These are phyloP conservation scores for Psidium friedrichsthalianum DNA, from an alignment of 345 rosid genomes.

Conservation along the genomic window DNA sequence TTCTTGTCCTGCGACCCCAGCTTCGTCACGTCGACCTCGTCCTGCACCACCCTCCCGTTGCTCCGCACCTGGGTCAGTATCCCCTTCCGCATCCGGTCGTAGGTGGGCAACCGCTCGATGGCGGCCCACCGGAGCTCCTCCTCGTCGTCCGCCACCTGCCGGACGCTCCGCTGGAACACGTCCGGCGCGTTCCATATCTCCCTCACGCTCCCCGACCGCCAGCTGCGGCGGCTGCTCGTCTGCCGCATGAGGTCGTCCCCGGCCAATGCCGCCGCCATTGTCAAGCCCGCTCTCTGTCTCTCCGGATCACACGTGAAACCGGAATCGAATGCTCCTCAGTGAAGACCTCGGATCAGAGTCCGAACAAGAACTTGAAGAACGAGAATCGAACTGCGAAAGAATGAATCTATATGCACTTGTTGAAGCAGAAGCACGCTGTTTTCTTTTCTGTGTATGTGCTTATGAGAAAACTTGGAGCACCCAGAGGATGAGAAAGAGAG, in stretches of 20 bases:
- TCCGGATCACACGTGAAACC: not conserved
- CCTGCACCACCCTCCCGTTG: conserved; percentile 11
- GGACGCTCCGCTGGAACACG: conserved; percentile 20
- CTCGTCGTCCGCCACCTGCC: conserved; percentile 11
- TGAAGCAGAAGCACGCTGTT: not conserved
- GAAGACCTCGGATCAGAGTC: not conserved
- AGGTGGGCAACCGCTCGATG: conserved; percentile 27
- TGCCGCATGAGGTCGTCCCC: conserved; percentile 19
- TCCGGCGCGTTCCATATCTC: conserved; percentile 17
- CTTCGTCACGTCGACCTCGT: conserved; percentile 20
- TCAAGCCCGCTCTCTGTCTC: not conserved
- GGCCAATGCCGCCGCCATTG: conserved; percentile 14
- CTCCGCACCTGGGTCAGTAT: conserved; percentile 12
- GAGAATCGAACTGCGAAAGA: not conserved
- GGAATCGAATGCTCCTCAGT: not conserved
- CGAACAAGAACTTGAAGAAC: not conserved
- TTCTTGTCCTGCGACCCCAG: conserved; percentile 24
- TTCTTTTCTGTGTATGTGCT: not conserved
- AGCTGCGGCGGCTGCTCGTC: conserved; percentile 18
- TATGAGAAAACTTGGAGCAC: not conserved
- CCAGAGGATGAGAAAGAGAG: not conserved
- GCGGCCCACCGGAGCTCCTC: conserved; percentile 27
- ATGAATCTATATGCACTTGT: not conserved
- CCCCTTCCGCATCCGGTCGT: conserved; percentile 22
- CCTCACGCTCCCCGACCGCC: conserved; percentile 12